Base-by-base conservation (phyloP, 73 alveolate species). In the Paramecium pentaurelia region DNA sequence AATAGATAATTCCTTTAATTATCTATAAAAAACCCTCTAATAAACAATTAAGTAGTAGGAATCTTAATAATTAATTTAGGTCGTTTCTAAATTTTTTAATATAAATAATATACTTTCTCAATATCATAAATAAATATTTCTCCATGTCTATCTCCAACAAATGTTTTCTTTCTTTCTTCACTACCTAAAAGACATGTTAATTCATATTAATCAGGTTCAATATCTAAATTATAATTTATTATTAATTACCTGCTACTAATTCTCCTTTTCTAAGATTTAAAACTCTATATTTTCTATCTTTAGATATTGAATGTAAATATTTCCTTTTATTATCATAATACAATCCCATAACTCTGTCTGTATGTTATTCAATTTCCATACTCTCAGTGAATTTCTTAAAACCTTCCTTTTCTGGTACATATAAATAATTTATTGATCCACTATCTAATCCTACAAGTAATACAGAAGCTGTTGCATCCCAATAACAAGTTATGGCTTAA, bases 151-250 rank as follows among this genome's bases (percentile, higher is more conserved):
- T 89, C 88, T 28, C 71, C 71, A 44, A 89, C 84, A 73, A 89
- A 89, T n/a, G 88, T 60, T 71, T 83, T 89, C 86, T 89, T 89
- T 16, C 77, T 71, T 71, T 71, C 94, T 12, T 89, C 71, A 47
- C 58, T 32, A 1, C 75, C 92, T 45, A 89, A 37, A 18, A 89
- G 49, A 18, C 84, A 64, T 27, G 94, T 89, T 5, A 89, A 59
- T 58, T 94, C 97, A 27, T 88, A 88, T 38, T 59, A 49, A 30
- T 45, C 90, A 73, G 71, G 93, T 30, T 90, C 97, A 16, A 94
- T 70, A 58, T 91, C 97, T 64, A 64, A 64, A 64, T 40, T 40
- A 54, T n/a, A 0, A 54, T 25, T 32, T 1, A 34, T 22, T 34
- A 7, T 11, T 12, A 28, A 6, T 3, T 5, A 64, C 84, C 47